Base-by-base conservation (phyloP, 805 yeast genomes). In the Candida bentonensis region DNA sequence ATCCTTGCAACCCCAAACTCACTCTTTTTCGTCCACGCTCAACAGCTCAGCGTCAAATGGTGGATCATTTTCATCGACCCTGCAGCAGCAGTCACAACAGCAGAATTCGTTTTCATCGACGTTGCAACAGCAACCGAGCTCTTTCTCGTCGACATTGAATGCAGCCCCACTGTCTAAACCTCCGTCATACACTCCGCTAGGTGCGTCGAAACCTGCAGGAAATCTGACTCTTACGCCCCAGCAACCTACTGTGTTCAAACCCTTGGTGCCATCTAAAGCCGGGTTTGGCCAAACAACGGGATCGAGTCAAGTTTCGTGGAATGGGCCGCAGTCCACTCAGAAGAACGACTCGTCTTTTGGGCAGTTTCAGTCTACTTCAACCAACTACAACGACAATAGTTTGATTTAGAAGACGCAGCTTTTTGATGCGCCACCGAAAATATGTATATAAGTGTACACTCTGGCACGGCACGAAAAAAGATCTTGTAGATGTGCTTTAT, bases 331-430 rank as follows among this genome's bases (percentile, higher is more conserved):
- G n/a, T 17, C 7, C 7, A 15, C n/a, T 30, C 7, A 30, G 13
- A 30, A 25, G 15, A 15, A 5, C 15, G 21, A 22, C 21, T 15
- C 41, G 4, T 40, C 28, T 21, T 40, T 25, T n/a, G 27, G 21
- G 4, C 42, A 23, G 21, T 15, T 40, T 23, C 42, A 40, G 22
- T 22, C 42, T 15, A 22, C 28, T 22, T 11, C 41, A 33, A 25
- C 36, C 7, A 30, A 30, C 17, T 30, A 30, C n/a, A n/a, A 17
- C 15, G 39, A 41, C 21, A 33, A 41, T 17, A 41, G 42, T 17
- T 36, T 44, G 46, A 44, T 40, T 11, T 44, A 40, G 39, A 7
- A n/a, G n/a, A n/a, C n/a, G n/a, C n/a, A n/a, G n/a, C n/a, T n/a
- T n/a, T n/a, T n/a, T n/a, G n/a, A n/a, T 25, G 27, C 27, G 13